Conservation (phyloP, 2,329 filamentous ascomycete genomes). For the Claviceps citrina region DNA sequence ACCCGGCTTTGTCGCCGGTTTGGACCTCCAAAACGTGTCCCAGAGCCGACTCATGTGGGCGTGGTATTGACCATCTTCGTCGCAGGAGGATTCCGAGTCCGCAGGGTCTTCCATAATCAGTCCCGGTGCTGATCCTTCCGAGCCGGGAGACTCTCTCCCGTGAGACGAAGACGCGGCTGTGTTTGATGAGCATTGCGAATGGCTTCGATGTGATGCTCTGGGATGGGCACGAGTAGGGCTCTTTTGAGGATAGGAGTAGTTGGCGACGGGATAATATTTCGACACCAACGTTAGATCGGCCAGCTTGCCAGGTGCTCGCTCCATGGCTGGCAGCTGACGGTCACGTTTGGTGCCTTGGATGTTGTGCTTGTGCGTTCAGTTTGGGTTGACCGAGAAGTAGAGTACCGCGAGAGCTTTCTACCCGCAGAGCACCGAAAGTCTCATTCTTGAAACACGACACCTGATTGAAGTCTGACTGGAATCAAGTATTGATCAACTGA, state of each 20-base stretch:
- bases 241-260: slow-evolving; percentile 25
- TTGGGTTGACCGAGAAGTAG: no score
- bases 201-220: background rate
- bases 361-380: no score
- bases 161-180: background rate
- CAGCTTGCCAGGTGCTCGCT: slow-evolving; percentile 14
- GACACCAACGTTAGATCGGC: background rate
- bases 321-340: slow-evolving; percentile 15
- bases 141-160: slow-evolving; percentile 21
- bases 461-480: no score
- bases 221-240: slow-evolving; percentile 8
- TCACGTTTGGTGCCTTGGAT: no score
- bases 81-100: slow-evolving; percentile 34
- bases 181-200: slow-evolving; percentile 3
- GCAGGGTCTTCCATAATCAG: slow-evolving; percentile 35
- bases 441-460: no score
- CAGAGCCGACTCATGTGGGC: slow-evolving; percentile 30
- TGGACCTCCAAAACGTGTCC: slow-evolving; percentile 32
- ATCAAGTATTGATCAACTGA: no score
- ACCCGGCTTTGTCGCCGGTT: background rate
- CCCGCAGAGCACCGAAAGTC: no score
- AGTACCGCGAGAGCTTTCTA: no score
- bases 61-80: slow-evolving; percentile 36
- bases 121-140: slow-evolving; percentile 30
- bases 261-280: slow-evolving; percentile 17